Conservation (phyloP, 139 green algal genomes). For the Trebouxia sp. region DNA sequence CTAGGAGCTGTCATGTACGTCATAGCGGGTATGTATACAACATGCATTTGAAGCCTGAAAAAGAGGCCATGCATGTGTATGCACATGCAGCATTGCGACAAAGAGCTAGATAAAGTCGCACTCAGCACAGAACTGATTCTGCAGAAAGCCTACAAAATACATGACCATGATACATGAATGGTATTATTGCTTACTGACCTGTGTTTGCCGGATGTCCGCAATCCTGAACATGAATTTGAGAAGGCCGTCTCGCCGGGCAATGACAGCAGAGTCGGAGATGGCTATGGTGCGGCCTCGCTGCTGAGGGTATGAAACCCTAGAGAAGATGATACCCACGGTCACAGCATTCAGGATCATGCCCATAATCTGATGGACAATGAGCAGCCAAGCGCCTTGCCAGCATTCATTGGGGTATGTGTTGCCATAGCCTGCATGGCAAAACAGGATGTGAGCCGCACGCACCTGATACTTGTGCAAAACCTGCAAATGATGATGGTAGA, state of each 20-base stretch:
- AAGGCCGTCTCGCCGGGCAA: constrained; percentile 80
- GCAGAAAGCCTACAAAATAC: too few relatives aligned
- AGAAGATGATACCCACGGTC: constrained; percentile 82
- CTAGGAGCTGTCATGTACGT: constrained; percentile 50
- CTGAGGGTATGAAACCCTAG: constrained; percentile 77
- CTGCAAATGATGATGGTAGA: too few relatives aligned
- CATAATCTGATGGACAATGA: constrained; percentile 70
- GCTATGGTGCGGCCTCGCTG: constrained; percentile 81
- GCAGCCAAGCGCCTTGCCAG: constrained; percentile 58
- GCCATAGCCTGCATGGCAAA: constrained; percentile 65
- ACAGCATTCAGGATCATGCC: constrained; percentile 72
- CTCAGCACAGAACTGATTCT: too few relatives aligned
- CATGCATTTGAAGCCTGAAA: too few relatives aligned
- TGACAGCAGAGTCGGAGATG: constrained; percentile 77
- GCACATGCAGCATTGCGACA: too few relatives aligned
- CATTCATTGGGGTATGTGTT: constrained; percentile 73
- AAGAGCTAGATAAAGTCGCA: too few relatives aligned
- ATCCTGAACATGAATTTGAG: constrained; percentile 95
- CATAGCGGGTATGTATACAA: too few relatives aligned
- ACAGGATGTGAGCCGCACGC: neutral
- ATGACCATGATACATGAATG: too few relatives aligned
- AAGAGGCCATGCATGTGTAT: too few relatives aligned
- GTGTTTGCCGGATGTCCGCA: constrained; percentile 66
- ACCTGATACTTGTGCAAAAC: too few relatives aligned
- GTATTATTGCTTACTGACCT: too few relatives aligned